These are phyloP conservation scores for Botrytis medusae DNA, from an alignment of 2,329 filamentous ascomycete species.

Conservation along the genomic window DNA sequence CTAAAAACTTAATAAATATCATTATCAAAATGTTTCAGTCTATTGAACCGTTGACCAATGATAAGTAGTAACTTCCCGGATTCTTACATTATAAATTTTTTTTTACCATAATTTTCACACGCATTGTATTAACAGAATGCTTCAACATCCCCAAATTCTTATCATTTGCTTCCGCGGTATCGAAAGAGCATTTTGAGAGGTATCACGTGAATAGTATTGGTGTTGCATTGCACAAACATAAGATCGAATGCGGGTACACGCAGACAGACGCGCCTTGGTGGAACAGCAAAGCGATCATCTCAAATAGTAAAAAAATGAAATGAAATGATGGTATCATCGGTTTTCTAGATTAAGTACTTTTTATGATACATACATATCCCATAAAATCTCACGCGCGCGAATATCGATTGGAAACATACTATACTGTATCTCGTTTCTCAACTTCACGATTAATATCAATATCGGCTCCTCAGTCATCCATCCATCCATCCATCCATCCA, in stretches of 20 bases:
- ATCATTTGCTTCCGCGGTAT: background rate
- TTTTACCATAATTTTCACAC: background rate
- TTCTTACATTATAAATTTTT: accelerated
- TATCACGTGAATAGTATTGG: background rate
- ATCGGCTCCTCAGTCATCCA: no score
- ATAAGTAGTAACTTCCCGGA: background rate
- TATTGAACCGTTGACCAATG: background rate
- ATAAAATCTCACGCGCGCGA: no score
- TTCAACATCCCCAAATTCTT: background rate
- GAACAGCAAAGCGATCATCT: background rate
- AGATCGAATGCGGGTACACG: background rate
- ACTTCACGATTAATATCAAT: no score
- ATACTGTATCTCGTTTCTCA: no score
- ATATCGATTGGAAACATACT: background rate
- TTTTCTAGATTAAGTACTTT: no score
- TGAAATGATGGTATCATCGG: no score
- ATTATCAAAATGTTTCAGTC: background rate
- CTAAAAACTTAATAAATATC: background rate
- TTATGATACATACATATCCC: no score
- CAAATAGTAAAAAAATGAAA: no score
- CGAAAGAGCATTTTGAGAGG: background rate
- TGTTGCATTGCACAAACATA: background rate
- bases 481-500: no score
- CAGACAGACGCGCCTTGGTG: background rate
- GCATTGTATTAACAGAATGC: background rate